A percentile compares a stretch with the other conserved stretches of the same genome.
Conservation (phyloP, 164 flowering plant species). For the Cinnamomum chago region DNA sequence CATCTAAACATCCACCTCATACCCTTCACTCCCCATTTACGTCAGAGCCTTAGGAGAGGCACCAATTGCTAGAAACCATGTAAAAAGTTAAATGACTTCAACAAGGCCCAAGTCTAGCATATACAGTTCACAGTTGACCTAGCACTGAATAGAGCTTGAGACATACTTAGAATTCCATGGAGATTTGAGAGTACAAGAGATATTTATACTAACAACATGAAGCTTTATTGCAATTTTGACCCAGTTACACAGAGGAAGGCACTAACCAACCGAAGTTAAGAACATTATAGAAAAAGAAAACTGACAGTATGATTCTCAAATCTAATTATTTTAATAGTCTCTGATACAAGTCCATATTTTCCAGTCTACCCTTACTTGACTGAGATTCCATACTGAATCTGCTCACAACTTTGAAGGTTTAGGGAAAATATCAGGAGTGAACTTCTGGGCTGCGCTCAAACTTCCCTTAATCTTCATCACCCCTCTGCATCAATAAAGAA, state of each 20-base stretch:
- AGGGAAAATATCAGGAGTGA: conserved; percentile 96
- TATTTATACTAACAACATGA: too few species aligned
- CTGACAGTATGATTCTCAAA: background rate
- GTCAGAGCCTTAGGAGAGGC: too few species aligned
- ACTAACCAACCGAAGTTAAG: background rate
- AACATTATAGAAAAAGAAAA: background rate
- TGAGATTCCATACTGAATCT: background rate
- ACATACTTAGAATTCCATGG: too few species aligned
- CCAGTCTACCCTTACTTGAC: background rate
- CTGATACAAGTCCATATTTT: background rate
- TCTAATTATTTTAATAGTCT: background rate
- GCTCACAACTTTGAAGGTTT: conserved; percentile 91
- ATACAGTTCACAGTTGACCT: background rate
- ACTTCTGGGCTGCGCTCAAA: conserved; percentile 90
- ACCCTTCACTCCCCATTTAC: too few species aligned
- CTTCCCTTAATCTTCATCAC: conserved; percentile 93
- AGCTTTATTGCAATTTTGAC: background rate
- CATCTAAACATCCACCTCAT: too few species aligned
- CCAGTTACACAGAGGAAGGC: background rate
- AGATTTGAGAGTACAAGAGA: too few species aligned
- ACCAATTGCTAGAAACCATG: too few species aligned
- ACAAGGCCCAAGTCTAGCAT: background rate
- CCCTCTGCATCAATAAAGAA: conserved; percentile 50
- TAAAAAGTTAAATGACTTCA: background rate
- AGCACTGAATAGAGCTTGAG: background rate